Conservation (phyloP, 2,329 filamentous ascomycete species). For the Cercospora sp. region DNA sequence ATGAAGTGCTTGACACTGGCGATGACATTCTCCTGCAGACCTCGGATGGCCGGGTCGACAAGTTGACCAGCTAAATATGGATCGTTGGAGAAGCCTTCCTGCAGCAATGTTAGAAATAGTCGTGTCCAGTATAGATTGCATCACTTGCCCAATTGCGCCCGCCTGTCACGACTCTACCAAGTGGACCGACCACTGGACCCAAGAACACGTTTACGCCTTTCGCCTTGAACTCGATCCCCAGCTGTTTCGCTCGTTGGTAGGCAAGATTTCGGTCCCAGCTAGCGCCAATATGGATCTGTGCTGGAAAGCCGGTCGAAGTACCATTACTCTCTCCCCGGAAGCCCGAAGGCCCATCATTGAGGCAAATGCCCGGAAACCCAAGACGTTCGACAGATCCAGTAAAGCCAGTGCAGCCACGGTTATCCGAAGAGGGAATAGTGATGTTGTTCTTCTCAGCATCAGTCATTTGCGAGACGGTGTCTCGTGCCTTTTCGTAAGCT, state of each 20-base stretch:
- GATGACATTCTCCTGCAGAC: conserved; percentile 42
- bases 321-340: conserved; percentile 57
- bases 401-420: conserved; percentile 56
- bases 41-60: conserved; percentile 29
- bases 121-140: conserved; percentile 12
- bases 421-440: conserved; percentile 33
- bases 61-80: conserved; percentile 41
- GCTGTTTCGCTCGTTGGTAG: conserved; percentile 35
- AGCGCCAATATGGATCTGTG: conserved; percentile 40
- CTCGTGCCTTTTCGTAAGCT: conserved; percentile 44
- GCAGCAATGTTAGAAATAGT: background rate
- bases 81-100: conserved; percentile 62
- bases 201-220: conserved; percentile 37
- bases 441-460: conserved; percentile 44
- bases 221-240: conserved; percentile 38
- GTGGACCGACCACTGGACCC: conserved; percentile 35
- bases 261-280: conserved; percentile 42
- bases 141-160: conserved; percentile 38
- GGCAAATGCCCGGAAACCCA: conserved; percentile 44
- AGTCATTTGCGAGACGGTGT: conserved; percentile 43
- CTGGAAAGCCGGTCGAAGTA: conserved; percentile 42
- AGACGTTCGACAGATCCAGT: conserved; percentile 41
- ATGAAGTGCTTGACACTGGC: conserved; percentile 37
- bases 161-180: conserved; percentile 36
- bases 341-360: conserved; percentile 43